phyloP scores from a whole-genome alignment of 2,329 filamentous ascomycete genomes.

The Cladosporium sp. region DNA sequence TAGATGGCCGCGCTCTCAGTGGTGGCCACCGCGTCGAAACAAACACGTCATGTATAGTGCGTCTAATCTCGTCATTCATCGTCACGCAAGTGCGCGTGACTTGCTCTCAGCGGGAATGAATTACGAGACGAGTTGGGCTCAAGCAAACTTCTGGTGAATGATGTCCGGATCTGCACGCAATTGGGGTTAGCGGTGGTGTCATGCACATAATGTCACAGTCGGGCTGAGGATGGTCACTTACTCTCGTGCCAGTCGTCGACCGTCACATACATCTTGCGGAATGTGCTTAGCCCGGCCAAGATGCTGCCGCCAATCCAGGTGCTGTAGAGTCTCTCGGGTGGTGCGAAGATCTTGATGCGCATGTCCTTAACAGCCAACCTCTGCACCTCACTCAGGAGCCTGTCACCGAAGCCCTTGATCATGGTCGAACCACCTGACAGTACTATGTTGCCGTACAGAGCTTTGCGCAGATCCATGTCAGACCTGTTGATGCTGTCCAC shows the following conservation, averaged over 20 bases:
- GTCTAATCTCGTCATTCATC: background rate
- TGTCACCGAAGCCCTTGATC: slow-evolving; percentile 94
- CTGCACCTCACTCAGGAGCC: slow-evolving; percentile 87
- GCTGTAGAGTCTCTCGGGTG: slow-evolving; percentile 95
- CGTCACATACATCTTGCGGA: slow-evolving; percentile 99
- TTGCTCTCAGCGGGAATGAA: background rate
- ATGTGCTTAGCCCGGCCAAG: slow-evolving; percentile 91
- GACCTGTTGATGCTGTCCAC: slow-evolving; percentile 93
- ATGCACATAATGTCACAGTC: background rate
- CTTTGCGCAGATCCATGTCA: slow-evolving; percentile 91
- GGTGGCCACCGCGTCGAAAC: background rate
- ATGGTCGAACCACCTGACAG: slow-evolving; percentile 93
- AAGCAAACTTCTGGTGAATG: slow-evolving; percentile 97
- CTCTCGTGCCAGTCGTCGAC: slow-evolving; percentile 99
- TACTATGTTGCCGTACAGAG: slow-evolving; percentile 93
- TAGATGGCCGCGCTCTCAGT: background rate
- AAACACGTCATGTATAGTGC: background rate
- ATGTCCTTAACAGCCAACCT: slow-evolving; percentile 95
- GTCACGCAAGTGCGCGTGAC: slow-evolving; percentile 14
- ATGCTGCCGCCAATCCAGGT: slow-evolving; percentile 99
- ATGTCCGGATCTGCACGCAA: slow-evolving; percentile 69
- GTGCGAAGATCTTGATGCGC: slow-evolving; percentile 98
- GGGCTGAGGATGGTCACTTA: slow-evolving; percentile 20
- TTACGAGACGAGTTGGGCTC: background rate
- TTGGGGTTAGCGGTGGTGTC: slow-evolving; percentile 11